These are phyloP conservation scores for Aspergillus puulaauensis DNA, from an alignment of 2,329 filamentous ascomycete species.

Conservation along the genomic window DNA sequence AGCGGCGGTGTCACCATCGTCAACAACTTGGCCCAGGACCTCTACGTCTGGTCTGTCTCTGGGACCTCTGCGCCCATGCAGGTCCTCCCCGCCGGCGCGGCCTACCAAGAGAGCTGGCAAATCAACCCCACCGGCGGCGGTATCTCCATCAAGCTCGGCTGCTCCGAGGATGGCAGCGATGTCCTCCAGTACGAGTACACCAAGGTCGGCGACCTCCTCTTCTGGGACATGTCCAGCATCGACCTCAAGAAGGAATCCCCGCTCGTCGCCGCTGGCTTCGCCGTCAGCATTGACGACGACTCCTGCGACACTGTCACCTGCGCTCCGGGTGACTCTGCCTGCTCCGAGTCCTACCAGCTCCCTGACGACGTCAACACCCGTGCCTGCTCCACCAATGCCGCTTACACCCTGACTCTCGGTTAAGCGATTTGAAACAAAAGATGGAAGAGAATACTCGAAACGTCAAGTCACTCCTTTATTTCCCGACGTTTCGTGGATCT, in stretches of 20 bases:
- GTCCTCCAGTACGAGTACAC: slow-evolving; percentile 37
- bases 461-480: slow-evolving; percentile 1
- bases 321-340: slow-evolving; percentile 24
- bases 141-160: slow-evolving; percentile 34
- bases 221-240: slow-evolving; percentile 34
- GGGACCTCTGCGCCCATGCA: slow-evolving; percentile 19
- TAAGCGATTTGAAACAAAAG: slow-evolving; percentile 3
- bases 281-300: slow-evolving; percentile 22
- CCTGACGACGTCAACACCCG: slow-evolving; percentile 29
- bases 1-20: slow-evolving; percentile 24
- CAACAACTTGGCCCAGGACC: slow-evolving; percentile 25
- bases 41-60: slow-evolving; percentile 31
- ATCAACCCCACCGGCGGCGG: slow-evolving; percentile 31
- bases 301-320: slow-evolving; percentile 25
- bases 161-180: slow-evolving; percentile 14
- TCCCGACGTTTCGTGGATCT: not conserved
- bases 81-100: slow-evolving; percentile 17
- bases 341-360: slow-evolving; percentile 28
- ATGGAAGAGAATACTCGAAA: not conserved
- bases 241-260: slow-evolving; percentile 22
- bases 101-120: slow-evolving; percentile 28
- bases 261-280: slow-evolving; percentile 26
- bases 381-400: slow-evolving; percentile 21
- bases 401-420: slow-evolving; percentile 41
- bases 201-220: slow-evolving; percentile 22